Base-by-base conservation (phyloP, 2,329 filamentous ascomycete genomes). In the Mollisia scopiformis region DNA sequence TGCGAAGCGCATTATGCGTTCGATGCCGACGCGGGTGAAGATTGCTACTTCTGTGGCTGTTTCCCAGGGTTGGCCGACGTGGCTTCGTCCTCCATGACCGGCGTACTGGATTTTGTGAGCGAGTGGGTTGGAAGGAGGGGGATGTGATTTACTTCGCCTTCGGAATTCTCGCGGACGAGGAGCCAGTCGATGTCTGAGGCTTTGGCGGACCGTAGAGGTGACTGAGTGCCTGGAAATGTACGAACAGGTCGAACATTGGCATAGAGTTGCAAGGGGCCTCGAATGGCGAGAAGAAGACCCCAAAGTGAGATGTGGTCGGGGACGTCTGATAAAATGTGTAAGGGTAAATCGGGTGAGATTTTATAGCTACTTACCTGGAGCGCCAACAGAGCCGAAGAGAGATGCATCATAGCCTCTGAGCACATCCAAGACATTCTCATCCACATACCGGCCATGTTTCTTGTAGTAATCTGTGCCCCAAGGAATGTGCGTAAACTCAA, bases 271-370 rank as follows among this genome's bases (percentile, higher is more conserved):
- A 88, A 75, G 19, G 81, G 78, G 1, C 63, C 65, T 25, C 65
- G 33, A 25, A 68, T 66, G 7, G 85, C 83, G 1, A 89, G 77
- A 33, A 86, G 82, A 16, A 88, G 77, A 31, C 79, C 78, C 86
- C 86, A 88, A n/a, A 89, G 81, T 0, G 84, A 86, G 63, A 88
- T 84, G 67, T 88, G 84, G 66, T 88, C 86, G 1, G 86, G 85
- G 0, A 88, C 84, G 53, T 85, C 79, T 72, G 78, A 14, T 35
- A 3, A 14, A 11, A 52, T 13, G 2, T 46, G 25, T 56, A 2
- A 56, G 41, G 8, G 23, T 25, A 39, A 2, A 16, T 3, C 19
- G n/a, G 11, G 13, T 3, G 3, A 13, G 10, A 5, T 23, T 3
- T 16, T 16, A 21, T n/a, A 21, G n/a, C 7, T 10, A 58, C 50